phyloP scores from a whole-genome alignment of 2,329 filamentous ascomycete genomes.

The Fusarium devonianum region DNA sequence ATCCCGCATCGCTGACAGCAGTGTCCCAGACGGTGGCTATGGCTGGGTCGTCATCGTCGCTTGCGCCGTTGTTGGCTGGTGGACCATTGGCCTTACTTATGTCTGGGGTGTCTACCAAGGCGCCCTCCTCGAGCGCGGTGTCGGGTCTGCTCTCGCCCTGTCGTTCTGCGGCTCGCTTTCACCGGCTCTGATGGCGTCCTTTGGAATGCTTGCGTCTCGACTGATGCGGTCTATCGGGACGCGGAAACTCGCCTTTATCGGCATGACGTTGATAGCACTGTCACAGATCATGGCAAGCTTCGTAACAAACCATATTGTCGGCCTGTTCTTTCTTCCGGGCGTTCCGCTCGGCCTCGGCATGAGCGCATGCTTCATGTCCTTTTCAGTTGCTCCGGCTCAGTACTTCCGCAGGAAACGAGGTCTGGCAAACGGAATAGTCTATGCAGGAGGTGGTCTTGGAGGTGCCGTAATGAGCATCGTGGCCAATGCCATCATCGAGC shows the following conservation, averaged over 20 bases:
- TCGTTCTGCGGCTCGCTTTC: slow-evolving; percentile 64
- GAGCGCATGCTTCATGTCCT: slow-evolving; percentile 42
- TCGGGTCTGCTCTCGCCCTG: slow-evolving; percentile 58
- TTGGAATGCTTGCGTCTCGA: slow-evolving; percentile 23
- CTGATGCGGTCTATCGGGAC: slow-evolving; percentile 23
- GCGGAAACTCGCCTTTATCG: slow-evolving; percentile 13
- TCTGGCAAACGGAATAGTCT: slow-evolving; percentile 63
- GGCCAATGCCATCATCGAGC: slow-evolving; percentile 56
- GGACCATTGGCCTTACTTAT: slow-evolving; percentile 64
- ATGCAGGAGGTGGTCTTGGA: slow-evolving; percentile 62
- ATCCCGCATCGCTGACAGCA: slow-evolving; percentile 31
- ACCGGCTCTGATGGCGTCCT: slow-evolving; percentile 29
- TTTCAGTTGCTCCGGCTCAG: slow-evolving; percentile 49
- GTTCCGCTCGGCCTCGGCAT: slow-evolving; percentile 38
- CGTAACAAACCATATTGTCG: slow-evolving; percentile 36
- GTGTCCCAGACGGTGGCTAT: slow-evolving; percentile 41
- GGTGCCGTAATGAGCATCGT: slow-evolving; percentile 60
- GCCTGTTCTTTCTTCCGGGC: slow-evolving; percentile 41
- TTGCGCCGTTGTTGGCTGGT: slow-evolving; percentile 47
- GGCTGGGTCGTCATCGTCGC: slow-evolving; percentile 40
- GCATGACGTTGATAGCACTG: slow-evolving; percentile 9
- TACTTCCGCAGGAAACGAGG: slow-evolving; percentile 63
- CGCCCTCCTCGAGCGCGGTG: slow-evolving; percentile 57
- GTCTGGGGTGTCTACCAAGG: slow-evolving; percentile 68
- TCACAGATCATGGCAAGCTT: slow-evolving; percentile 25